Percentiles rank a stretch among this genome's conserved stretches.
These are phyloP conservation scores for Endocalyx cinctus DNA, from an alignment of 2,329 filamentous ascomycete species.

Conservation along the genomic window DNA sequence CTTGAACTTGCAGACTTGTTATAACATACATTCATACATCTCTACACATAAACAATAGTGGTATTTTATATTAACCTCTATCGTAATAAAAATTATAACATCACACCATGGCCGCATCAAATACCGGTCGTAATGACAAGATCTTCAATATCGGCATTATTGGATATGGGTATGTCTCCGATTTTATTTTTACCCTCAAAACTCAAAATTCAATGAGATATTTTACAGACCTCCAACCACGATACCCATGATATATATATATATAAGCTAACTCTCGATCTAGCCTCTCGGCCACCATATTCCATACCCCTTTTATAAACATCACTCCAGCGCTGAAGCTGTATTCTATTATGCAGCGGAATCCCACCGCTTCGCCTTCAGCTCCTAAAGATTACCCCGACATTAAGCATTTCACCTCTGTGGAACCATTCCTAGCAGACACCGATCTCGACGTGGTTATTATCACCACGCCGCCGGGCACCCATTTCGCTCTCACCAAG, in stretches of 20 bases:
- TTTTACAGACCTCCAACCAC: conserved; percentile 1
- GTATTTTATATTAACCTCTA: too few relatives aligned
- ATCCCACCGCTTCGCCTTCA: conserved; percentile 58
- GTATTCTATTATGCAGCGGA: conserved; percentile 72
- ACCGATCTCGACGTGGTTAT: conserved; percentile 63
- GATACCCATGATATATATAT: conserved; percentile 1
- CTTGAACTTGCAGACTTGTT: too few relatives aligned
- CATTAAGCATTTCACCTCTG: conserved; percentile 58
- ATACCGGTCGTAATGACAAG: conserved; percentile 26
- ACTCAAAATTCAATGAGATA: too few relatives aligned
- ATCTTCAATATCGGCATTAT: conserved; percentile 47
- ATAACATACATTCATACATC: too few relatives aligned
- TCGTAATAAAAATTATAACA: neutral
- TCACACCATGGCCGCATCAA: conserved; percentile 14
- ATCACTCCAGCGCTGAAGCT: conserved; percentile 61
- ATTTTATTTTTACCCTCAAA: conserved; percentile 1
- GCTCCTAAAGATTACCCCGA: conserved; percentile 64
- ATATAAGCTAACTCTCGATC: conserved; percentile 5
- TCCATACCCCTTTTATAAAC: conserved; percentile 76
- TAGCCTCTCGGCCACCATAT: conserved; percentile 67
- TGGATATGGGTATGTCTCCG: conserved; percentile 42
- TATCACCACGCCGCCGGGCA: conserved; percentile 66
- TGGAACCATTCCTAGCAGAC: conserved; percentile 62
- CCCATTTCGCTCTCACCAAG: conserved; percentile 63
- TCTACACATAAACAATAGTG: too few relatives aligned